Evolutionary conservation across 495 filamentous ascomycete species (phyloP).

Genomic region (Talaromyces liani): DNA sequence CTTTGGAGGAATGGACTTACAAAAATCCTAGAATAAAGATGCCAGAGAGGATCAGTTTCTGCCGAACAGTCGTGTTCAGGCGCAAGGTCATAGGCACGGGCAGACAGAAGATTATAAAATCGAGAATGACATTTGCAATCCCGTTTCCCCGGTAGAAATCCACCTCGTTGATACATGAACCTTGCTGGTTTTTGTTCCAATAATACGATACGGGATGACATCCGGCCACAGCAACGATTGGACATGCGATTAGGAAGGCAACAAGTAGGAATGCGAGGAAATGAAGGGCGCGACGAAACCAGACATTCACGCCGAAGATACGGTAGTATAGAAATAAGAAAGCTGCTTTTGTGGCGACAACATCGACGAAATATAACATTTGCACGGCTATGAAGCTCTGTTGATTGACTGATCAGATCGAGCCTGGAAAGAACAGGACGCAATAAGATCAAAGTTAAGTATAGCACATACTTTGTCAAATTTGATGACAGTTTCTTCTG

Average conservation of each 20-base stretch:
- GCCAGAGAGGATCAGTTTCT: conserved; percentile 26
- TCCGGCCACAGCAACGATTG: conserved; percentile 12
- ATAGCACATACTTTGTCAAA: conserved; percentile 18
- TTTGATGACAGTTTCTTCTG: conserved; percentile 6
- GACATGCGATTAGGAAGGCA: conserved; percentile 24
- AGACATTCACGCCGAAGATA: conserved; percentile 27
- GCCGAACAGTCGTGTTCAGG: conserved; percentile 19
- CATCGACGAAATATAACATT: conserved; percentile 21
- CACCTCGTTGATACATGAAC: conserved; percentile 31
- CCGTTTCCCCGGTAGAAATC: conserved; percentile 36
- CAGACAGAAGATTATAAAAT: conserved; percentile 37
- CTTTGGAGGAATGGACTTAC: conserved; percentile 13
- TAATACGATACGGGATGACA: conserved; percentile 20
- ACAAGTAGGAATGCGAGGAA: conserved; percentile 26
- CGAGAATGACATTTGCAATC: conserved; percentile 37
- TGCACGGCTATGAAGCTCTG: conserved; percentile 21
- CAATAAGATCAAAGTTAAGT: background rate
- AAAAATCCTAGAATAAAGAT: conserved; percentile 29
- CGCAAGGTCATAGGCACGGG: conserved; percentile 33
- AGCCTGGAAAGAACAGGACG: background rate
- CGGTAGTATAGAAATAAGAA: conserved; percentile 35
- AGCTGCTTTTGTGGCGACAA: conserved; percentile 18
- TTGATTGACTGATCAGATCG: background rate
- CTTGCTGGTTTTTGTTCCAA: conserved; percentile 16
- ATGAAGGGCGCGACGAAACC: conserved; percentile 27